Evolutionary conservation across 2,329 filamentous ascomycete species (phyloP), one percentile per base, ranked within the genome.

Genomic region (Diaporthe citri): DNA sequence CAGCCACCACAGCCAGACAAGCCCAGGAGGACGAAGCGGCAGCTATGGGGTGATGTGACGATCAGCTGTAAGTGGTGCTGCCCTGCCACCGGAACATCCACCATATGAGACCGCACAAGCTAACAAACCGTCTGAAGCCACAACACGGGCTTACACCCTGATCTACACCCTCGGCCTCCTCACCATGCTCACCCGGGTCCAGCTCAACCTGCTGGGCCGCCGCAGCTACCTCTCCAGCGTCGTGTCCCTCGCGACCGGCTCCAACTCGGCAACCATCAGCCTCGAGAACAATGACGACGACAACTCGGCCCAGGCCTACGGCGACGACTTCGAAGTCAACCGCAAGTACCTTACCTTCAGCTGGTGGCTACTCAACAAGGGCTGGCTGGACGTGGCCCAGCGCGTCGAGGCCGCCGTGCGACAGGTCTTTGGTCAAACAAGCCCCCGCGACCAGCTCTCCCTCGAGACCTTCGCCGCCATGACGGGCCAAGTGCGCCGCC

Each of bases 1-100:
- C 82, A 80, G 9, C 77, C 72, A 7, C 59, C 75, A 15, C 78
- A 78, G 36, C 81, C 82, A 75, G 88, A 89, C 75, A 94, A 92
- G 83, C 79, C 85, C 36, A 88, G 87, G 78, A 96, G 93, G 86
- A 95, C 92, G 76, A 98, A 98, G 89, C 91, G 94, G 67, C 96
- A 98, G 86, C 88, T 99, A 59, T 99, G 97, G 97, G 96, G 97
- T 83, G 96, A 99, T 82, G 90, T 99, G 84, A 98, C 97, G 81
- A 98, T 98, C 79, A 95, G 93, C 85, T 96, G 95, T 97, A 86
- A 82, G 93, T 87, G 15, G 72, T 25, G 4, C 28, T 39, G 13
- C 34, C 36, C 15, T 48, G 25, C 25, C 12, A 15, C 22, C 17
- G 17, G 25, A 5, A 51, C 17, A 22, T 39, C n/a, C 7, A 12